Evolutionary conservation across 345 rosid species (phyloP), one percentile per base, ranked within the genome.

Genomic region (Dimocarpus longan): DNA sequence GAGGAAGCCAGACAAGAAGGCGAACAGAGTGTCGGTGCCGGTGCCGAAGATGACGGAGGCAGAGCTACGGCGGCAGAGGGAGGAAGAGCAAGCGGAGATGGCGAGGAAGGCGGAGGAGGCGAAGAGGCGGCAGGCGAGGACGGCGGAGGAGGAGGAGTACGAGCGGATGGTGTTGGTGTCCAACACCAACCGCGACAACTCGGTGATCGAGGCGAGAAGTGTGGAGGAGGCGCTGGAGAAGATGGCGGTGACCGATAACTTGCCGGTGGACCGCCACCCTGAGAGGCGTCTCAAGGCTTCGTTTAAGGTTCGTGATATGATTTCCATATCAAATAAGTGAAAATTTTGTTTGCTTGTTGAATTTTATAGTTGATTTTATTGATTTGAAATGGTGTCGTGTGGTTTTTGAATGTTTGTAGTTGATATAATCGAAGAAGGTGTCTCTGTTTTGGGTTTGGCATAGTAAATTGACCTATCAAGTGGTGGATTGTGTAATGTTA

Each of bases 231-330:
- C 99, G 3, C 78, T 96, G 39, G 97, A 91, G 26, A 88, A 80
- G 80, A 90, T 96, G 85, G 76, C 87, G 9, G 92, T 94, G 4
- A 46, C 90, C 0, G 98, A 96, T 70, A 88, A 21, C 82, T 88
- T 94, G 68, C 98, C 99, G 0, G 83, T 84, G 22, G 97, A 93
- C 78, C 79, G 89, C 69, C 99, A 94, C 46, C 97, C 99, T 0
- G 99, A 96, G 77, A 89, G 86, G 82, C 84, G 99, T 83, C 94
- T 96, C 21, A 94, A 91, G 84, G 98, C 99, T 24, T 90, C 97
- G 12, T 96, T 93, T 84, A 96, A 96, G 97, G 99, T 92, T 57
- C 15, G 68, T 60, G 10, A 40, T 22, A 63, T 80, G 37, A 32
- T 32, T 32, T 32, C 52, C 44, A 22, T 10, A 60, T 7, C 4